These are phyloP conservation scores for Camellia lanceoleosa DNA, from an alignment of 148 eudicot genomes.

Conservation along the genomic window DNA sequence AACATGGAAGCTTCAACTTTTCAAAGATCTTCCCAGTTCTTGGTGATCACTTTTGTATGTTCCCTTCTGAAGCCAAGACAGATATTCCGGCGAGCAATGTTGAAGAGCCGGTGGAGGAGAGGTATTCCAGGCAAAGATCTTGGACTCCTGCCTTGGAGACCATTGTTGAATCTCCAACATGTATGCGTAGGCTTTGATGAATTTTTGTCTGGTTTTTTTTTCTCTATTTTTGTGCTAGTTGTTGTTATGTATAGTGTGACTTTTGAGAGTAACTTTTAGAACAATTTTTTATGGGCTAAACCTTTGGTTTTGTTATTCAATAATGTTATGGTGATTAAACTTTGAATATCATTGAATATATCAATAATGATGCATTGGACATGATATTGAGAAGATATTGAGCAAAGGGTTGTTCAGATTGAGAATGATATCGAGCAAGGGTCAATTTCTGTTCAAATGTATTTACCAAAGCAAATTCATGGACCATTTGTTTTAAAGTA, in stretches of 20 bases:
- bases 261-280: no score
- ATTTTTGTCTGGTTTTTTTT: not conserved
- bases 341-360: no score
- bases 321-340: no score
- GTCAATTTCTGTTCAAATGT: no score
- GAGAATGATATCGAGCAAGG: no score
- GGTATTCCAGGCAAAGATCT: conserved; percentile 45
- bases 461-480: no score
- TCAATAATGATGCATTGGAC: no score
- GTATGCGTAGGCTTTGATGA: conserved; percentile 10
- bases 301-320: no score
- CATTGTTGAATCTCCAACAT: conserved; percentile 48
- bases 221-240: not conserved
- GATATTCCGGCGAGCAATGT: not conserved
- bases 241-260: no score
- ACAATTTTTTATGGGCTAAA: no score
- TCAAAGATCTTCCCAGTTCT: conserved; percentile 38
- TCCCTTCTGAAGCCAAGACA: conserved; percentile 24
- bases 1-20: conserved; percentile 33
- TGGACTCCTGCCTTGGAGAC: conserved; percentile 68
- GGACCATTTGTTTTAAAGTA: not conserved
- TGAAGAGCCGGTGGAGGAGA: conserved; percentile 5
- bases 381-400: no score
- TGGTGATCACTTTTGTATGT: conserved; percentile 32
- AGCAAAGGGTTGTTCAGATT: no score